A percentile compares a stretch with the other conserved stretches of the same genome.
Conservation (phyloP, 2,329 filamentous ascomycete genomes). For the Mycosphaerelloides madeirae region DNA sequence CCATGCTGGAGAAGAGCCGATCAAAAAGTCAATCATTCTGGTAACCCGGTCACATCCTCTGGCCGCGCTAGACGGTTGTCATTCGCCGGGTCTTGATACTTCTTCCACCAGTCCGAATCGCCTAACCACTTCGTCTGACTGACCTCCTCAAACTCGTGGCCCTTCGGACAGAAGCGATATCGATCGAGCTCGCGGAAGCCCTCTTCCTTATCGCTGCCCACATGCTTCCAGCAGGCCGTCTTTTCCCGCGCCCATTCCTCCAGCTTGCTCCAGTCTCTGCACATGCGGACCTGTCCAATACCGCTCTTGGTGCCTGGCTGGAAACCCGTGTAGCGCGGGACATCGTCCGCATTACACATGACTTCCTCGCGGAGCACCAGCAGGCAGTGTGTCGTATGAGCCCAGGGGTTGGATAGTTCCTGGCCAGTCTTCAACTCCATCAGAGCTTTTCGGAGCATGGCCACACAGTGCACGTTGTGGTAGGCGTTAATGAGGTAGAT, state of each 20-base stretch:
- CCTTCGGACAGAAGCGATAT: too few relatives aligned
- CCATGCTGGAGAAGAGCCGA: too few relatives aligned
- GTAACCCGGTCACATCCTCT: too few relatives aligned
- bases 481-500: constrained; percentile 4
- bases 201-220: too few relatives aligned
- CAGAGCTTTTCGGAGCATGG: not conserved
- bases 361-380: constrained; percentile 1
- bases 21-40: too few relatives aligned
- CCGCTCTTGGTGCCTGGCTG: not conserved
- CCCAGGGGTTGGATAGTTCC: not conserved
- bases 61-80: too few relatives aligned
- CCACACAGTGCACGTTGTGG: constrained; percentile 1
- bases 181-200: too few relatives aligned
- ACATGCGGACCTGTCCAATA: not conserved
- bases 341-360: constrained; percentile 4
- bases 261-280: not conserved
- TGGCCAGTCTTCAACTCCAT: not conserved
- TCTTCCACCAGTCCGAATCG: too few relatives aligned
- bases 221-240: not conserved
- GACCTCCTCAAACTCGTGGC: too few relatives aligned
- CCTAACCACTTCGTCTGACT: too few relatives aligned
- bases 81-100: too few relatives aligned
- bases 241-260: not conserved
- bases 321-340: constrained; percentile 1
- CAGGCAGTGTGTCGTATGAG: not conserved